A percentile compares a stretch with the other conserved stretches of the same genome.
phyloP scores from a whole-genome alignment of 805 yeast genomes.

The Candida ulmi region DNA sequence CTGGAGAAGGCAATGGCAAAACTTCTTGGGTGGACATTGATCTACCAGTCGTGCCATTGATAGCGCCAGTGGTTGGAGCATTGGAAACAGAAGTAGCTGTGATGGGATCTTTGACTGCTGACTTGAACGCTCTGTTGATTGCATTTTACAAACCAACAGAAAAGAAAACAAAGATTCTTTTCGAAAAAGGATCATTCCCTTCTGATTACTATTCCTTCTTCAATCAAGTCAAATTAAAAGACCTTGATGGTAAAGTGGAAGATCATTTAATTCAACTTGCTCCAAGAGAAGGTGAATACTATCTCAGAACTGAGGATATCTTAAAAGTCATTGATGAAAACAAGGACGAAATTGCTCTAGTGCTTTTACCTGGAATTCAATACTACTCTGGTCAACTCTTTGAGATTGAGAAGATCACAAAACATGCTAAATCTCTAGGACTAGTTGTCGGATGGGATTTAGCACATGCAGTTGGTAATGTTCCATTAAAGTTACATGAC shows the following conservation, averaged over 20 bases:
- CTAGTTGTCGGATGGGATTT: conserved; percentile 87
- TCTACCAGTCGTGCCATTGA: conserved; percentile 59
- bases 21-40: conserved; percentile 86
- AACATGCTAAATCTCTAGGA: conserved; percentile 43
- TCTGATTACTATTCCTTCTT: conserved; percentile 85
- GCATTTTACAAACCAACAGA: conserved; percentile 70
- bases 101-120: conserved; percentile 82
- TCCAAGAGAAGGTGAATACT: conserved; percentile 54
- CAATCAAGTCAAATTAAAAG: conserved; percentile 63
- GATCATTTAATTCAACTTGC: conserved; percentile 54
- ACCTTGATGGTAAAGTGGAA: conserved; percentile 40
- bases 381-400: conserved; percentile 89
- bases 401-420: conserved; percentile 68
- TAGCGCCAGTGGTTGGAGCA: conserved; percentile 79
- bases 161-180: conserved; percentile 59
- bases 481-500: conserved; percentile 67
- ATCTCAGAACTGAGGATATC: conserved; percentile 59
- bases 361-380: conserved; percentile 84
- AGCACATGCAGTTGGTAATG: conserved; percentile 93
- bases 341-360: conserved; percentile 60
- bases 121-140: conserved; percentile 67
- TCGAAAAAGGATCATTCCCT: conserved; percentile 87
- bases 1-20: conserved; percentile 33
- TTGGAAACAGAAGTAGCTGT: conserved; percentile 71
- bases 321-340: conserved; percentile 47